Base-by-base conservation (phyloP, 1,284 basidiomycete genomes). In the Cerioporus squamosus region DNA sequence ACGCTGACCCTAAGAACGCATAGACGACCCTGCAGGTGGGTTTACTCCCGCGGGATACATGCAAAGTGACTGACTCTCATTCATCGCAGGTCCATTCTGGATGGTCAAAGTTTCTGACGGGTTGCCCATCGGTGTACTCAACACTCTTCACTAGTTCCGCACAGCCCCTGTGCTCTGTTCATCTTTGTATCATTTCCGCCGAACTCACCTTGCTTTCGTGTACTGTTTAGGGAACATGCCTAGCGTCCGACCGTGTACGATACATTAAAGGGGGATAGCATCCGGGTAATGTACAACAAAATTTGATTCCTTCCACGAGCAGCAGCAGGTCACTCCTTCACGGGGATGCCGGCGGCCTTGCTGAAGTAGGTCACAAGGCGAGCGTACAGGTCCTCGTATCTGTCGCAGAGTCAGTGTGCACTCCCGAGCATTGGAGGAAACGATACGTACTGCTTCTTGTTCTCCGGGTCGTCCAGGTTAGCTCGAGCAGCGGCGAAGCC, bases 401-500 rank as follows among this genome's bases (percentile, higher is more conserved):
- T 82, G 46, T 38, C 29, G n/a, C 31, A 39, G 31, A 12, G 55
- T 62, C 38, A 29, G 23, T 15, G 23, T 24, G 33, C 9, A 36
- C 26, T 29, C 12, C 33, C 15, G n/a, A 5, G 12, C 9, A 26
- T 18, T 2, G 10, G 18, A 17, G 10, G 9, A 29, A 10, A 15
- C 2, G 2, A 14, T 17, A 53, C 79, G 51, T 75, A 90, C 79
- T 86, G 82, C 72, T 84, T 83, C 66, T 80, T 80, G 74, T 89
- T 90, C 61, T 87, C 84, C 33, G 79, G 70, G 57, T 90, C 78
- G 44, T 82, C 78, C 49, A 91, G 76, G 68, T 91, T 75, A 1
- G 83, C 88, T 48, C 89, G 81, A 3, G 89, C 89, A 8, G 86
- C 88, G 5, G 88, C 88, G 81, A 86, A 90, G 40, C 88, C 88